Base-by-base conservation (phyloP, 441 rosid species). In the Populus hybrid region DNA sequence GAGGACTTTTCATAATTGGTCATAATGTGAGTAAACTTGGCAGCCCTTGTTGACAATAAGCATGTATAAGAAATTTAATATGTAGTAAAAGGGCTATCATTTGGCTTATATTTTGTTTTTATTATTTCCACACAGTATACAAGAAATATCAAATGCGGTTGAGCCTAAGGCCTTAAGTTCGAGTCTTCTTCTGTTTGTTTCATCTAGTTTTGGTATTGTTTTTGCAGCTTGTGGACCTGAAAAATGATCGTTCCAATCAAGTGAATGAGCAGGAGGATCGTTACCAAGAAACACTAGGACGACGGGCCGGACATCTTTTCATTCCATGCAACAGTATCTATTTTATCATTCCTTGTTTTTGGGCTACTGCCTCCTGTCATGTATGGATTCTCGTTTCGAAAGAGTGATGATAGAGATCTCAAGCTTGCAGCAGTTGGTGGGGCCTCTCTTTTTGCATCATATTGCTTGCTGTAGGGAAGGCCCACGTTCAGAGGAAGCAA, bases 321-420 rank as follows among this genome's bases (percentile, higher is more conserved):
- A 54, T 84, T 87, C n/a, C 99, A 96, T 24, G 88, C 81, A 3
- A 21, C 80, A 3, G 72, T 90, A 7, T 93, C 79, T 68, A 77
- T 94, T 46, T 2, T 91, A 78, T 91, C 98, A n/a, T 94, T 81
- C 87, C 78, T 94, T 30, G 21, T 90, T 23, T 87, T 82, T 4
- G 99, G 99, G 1, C 57, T 88, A 42, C 80, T 94, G 78, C 95
- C 98, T 77, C 97, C 97, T 0, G 77, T 88, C 20, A 74, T 93
- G 7, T 96, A 93, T 68, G 90, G 90, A 69, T 90, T 89, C 86
- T 86, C 95, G 61, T 94, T 92, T 81, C 90, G 76, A 26, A 73
- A 65, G 78, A 87, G 88, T 63, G 88, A 89, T 73, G 79, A 88
- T 72, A 79, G 69, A 84, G 86, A 93, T 74, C 81, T 83, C 82